Base-by-base conservation (phyloP, 73 alveolate genomes). In the Paramecium pentaurelia region DNA sequence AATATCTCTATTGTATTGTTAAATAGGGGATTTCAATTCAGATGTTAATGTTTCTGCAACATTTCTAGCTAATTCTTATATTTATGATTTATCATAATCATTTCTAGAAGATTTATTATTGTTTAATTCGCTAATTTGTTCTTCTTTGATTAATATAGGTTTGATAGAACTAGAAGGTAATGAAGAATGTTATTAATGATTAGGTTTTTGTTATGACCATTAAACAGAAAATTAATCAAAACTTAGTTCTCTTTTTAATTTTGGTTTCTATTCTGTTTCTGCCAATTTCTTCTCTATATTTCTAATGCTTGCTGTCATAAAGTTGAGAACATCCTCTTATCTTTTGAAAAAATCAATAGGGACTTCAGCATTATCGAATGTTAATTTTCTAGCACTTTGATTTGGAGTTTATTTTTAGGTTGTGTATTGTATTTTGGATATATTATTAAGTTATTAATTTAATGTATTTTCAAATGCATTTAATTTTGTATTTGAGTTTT, bases 171-270 rank as follows among this genome's bases (percentile, higher is more conserved):
- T 64, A 32, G 83, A 49, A 11, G 83, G 83, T 28, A 64, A 64
- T 28, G 83, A 64, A 14, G 40, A 64, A 64, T 64, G 83, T 10
- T 64, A 14, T 64, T 64, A 64, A 64, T 64, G 83, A 12, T 28
- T 32, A 64, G 83, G 83, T 64, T 64, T 64, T 64, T 64, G 5
- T 64, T 64, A 10, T 10, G 51, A 32, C 83, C 83, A 64, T 30
- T 64, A 28, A 3, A 64, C 83, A 16, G 60, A 32, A 73, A 73
- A 73, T 73, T 73, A 38, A 37, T 73, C 87, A 73, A 73, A 73
- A 14, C 87, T 73, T 16, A 73, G 10, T 73, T 73, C 87, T 38
- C 87, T 73, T 73, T 73, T 36, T 34, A 73, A 22, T 73, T 73
- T 36, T 2, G 87, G 87, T 73, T 73, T 32, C n/a, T 36, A 73